Percentiles rank a stretch among this genome's conserved stretches.
These are phyloP conservation scores for Hylodesmum podocarpum DNA, from an alignment of 306 rosid genomes.

Conservation along the genomic window DNA sequence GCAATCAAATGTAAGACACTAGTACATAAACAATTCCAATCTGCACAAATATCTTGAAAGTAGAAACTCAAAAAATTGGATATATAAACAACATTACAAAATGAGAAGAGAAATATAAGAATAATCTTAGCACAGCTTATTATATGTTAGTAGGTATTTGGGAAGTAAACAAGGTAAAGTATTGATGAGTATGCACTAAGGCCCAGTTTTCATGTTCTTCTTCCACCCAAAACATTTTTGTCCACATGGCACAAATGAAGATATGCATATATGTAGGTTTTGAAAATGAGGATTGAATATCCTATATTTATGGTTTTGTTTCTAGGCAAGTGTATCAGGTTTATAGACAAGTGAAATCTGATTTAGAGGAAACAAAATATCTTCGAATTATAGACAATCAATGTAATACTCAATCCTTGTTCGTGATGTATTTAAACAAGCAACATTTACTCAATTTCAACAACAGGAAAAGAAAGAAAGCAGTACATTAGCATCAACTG, in stretches of 20 bases:
- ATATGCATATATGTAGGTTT: neutral
- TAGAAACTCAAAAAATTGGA: neutral
- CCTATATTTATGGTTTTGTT: too few species aligned
- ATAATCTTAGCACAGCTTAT: neutral
- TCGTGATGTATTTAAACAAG: too few species aligned
- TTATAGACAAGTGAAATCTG: too few species aligned
- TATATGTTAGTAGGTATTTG: neutral
- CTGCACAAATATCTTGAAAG: neutral
- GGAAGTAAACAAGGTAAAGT: neutral
- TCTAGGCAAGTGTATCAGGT: too few species aligned
- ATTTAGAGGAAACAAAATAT: too few species aligned
- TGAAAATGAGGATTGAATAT: too few species aligned
- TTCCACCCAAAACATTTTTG: neutral
- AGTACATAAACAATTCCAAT: neutral
- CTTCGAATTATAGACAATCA: too few species aligned
- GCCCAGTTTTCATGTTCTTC: neutral
- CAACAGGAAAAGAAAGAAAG: neutral
- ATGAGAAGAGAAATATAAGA: constrained; percentile 2
- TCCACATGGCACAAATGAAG: constrained; percentile 1
- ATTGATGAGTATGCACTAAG: neutral
- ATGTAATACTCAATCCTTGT: too few species aligned
- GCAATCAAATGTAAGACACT: constrained; percentile 23
- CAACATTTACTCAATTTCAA: too few species aligned
- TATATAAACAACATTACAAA: constrained; percentile 3
- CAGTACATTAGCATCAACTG: constrained; percentile 7